Base-by-base conservation (phyloP, 495 filamentous ascomycete genomes). In the Hyphodiscus hymeniophilus region DNA sequence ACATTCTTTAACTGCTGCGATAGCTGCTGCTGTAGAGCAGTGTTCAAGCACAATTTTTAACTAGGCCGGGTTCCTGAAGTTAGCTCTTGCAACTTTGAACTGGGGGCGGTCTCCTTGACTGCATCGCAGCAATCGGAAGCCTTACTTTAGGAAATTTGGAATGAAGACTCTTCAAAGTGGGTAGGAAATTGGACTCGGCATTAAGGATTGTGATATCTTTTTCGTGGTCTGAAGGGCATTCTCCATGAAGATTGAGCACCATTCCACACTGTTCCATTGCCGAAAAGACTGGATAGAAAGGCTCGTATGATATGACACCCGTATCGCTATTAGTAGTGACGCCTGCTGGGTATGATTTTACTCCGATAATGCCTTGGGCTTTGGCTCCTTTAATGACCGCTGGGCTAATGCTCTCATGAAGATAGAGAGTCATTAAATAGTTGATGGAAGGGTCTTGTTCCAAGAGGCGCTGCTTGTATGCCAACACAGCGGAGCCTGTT, bases 371-470 rank as follows among this genome's bases (percentile, higher is more conserved):
- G 1, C 81, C 81, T 28, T 75, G 73, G 44, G 66, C 62, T 58
- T 80, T 82, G 21, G 88, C 89, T 55, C 84, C 78, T 36, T 74
- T 71, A 47, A 96, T 87, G 11, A 79, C 79, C 28, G 84, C 83
- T 5, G 89, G 85, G 2, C 85, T 94, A 41, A 95, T 75, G 22
- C 69, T 75, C 38, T 82, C 73, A 47, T 69, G 65, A 30, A 94
- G 77, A 61, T 92, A 96, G 21, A 96, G 73, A 3, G 87, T 85
- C 89, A 96, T 94, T 47, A 95, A 76, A 60, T 80, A 95, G 47
- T 75, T 80, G 35, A 95, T 81, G 30, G 76, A 73, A 0, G 83
- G 81, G 40, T 84, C 85, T 54, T 90, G 68, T 42, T 74, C 69
- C 54, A 75, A 66, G 40, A 96, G 74, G 7, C 71, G 69, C 42